Base-by-base conservation (phyloP, 208 protist species). In the Novymonas esmeraldas region DNA sequence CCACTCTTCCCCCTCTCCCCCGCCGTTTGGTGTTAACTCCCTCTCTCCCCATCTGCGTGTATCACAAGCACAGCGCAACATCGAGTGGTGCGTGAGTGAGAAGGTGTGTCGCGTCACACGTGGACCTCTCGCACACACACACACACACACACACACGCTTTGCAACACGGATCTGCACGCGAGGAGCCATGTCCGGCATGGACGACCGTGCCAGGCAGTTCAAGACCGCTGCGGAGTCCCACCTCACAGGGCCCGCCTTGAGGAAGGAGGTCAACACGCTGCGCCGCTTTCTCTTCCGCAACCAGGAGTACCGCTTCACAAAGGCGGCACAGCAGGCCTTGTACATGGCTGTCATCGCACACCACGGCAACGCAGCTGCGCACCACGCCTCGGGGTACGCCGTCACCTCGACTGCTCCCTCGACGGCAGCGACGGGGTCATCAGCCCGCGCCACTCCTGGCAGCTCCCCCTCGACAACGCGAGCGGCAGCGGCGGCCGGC, bases 231-330 rank as follows among this genome's bases (percentile, higher is more conserved):
- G 79, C 79, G 18, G 79, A 89, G 68, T 42, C 75, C 5, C 64
- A 76, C 16, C 68, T 61, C 1, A 74, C 63, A 10, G 82, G 76
- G 1, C 59, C 72, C 13, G 63, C 70, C 1, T 49, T 84, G n/a
- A 61, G 56, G 22, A 79, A 78, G 42, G 82, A 88, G 52, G 77
- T 88, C 22, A 57, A 44, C 49, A 84, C 64, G 1, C 68, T 82
- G 62, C 74, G 75, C 6, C 74, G 75, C 38, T 83, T 82, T 65
- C 70, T 88, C 18, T 84, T 79, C 24, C 67, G 79, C 20, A 88
- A 87, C 45, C 77, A 87, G 46, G 81, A 81, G 66, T 81, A 81
- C 26, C 73, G 81, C 31, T 87, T 85, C 18, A 82, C 80, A 1
- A 85, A 85, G 56, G 71, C 76, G 14, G 80, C 80, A 0, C 80